phyloP scores from a whole-genome alignment of 306 rosid species.

The Adenanthera pavonina region DNA sequence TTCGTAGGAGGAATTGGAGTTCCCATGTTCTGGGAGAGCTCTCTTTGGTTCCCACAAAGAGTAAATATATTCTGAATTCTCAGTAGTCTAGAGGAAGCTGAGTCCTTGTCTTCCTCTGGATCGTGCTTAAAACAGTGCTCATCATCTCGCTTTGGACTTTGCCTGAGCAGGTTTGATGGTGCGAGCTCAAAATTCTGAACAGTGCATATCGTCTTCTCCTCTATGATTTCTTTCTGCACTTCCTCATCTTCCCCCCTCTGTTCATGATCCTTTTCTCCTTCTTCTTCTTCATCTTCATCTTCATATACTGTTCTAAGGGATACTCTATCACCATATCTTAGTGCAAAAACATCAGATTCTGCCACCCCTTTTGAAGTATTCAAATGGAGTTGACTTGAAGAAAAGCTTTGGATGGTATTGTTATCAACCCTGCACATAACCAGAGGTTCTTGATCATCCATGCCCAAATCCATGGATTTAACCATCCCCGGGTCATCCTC shows the following conservation, averaged over 20 bases:
- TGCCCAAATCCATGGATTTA: conserved; percentile 95
- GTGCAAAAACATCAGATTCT: conserved; percentile 50
- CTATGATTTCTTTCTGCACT: conserved; percentile 84
- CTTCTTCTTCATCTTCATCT: conserved; percentile 61
- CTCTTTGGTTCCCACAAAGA: conserved; percentile 93
- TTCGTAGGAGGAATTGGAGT: conserved; percentile 52
- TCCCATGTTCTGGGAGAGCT: conserved; percentile 65
- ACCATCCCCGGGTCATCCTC: conserved; percentile 84
- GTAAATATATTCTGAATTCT: conserved; percentile 90
- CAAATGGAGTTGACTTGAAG: conserved; percentile 44
- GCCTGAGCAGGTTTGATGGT: conserved; percentile 31
- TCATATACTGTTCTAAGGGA: conserved; percentile 88
- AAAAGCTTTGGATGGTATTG: conserved; percentile 42
- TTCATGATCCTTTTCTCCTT: conserved; percentile 50
- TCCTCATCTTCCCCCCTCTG: conserved; percentile 64
- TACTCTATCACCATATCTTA: conserved; percentile 58
- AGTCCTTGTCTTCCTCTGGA: conserved; percentile 59
- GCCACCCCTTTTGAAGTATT: conserved; percentile 39
- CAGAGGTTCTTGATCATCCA: conserved; percentile 88
- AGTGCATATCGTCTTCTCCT: conserved; percentile 79
- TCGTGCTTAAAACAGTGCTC: conserved; percentile 44
- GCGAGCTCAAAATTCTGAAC: conserved; percentile 43
- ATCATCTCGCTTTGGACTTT: conserved; percentile 54
- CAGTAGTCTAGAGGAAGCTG: conserved; percentile 50
- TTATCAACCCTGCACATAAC: conserved; percentile 45